Conservation (phyloP, 73 alveolate genomes). For the Paramecium biaurelia region DNA sequence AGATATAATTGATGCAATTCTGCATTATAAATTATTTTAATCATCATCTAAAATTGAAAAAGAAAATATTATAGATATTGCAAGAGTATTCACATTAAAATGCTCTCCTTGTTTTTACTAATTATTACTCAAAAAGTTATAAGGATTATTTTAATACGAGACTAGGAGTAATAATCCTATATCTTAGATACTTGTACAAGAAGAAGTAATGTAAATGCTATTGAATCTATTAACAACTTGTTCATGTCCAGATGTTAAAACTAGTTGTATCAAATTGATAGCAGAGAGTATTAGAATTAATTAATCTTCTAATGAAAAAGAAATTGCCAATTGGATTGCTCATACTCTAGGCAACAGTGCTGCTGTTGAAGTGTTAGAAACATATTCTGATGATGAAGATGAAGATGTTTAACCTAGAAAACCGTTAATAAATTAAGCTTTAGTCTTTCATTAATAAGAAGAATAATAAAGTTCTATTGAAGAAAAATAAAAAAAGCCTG, state of each 20-base stretch:
- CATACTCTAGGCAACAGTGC: constrained; percentile 51
- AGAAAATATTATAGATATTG: neutral
- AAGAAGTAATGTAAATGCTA: constrained; percentile 43
- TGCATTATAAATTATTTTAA: neutral
- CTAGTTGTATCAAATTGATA: constrained; percentile 44
- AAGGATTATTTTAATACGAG: constrained; percentile 24
- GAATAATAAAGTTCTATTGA: neutral
- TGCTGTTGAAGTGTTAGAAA: neutral
- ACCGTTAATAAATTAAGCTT: neutral
- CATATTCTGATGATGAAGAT: constrained; percentile 20
- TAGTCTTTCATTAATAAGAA: constrained; percentile 5
- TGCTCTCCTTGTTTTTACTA: constrained; percentile 33
- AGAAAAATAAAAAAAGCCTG: neutral
- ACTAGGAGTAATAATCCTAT: constrained; percentile 7
- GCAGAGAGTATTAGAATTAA: constrained; percentile 7
- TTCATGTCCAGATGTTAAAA: constrained; percentile 47
- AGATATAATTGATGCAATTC: constrained; percentile 17
- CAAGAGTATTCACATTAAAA: constrained; percentile 24
- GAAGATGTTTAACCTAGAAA: neutral
- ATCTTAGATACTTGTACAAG: neutral
- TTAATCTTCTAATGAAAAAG: neutral
- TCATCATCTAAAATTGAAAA: neutral
- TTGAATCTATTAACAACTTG: constrained; percentile 31
- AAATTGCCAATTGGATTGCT: constrained; percentile 34
- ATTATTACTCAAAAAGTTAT: neutral